phyloP scores from a whole-genome alignment of 345 rosid species.

The Salix udensis region DNA sequence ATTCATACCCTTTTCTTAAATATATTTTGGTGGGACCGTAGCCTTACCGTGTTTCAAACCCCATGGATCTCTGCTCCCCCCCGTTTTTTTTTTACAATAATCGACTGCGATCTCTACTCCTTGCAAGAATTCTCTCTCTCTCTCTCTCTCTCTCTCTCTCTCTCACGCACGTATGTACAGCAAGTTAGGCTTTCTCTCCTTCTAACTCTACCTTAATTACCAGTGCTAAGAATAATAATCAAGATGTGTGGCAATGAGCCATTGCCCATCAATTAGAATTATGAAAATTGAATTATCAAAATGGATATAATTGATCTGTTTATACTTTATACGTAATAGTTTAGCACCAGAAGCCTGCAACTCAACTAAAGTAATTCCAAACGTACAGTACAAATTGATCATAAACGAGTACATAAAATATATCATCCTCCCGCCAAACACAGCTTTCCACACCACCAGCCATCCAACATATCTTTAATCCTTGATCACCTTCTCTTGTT shows the following conservation, averaged over 20 bases:
- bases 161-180: too few relatives aligned
- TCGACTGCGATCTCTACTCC: background rate
- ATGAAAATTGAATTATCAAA: background rate
- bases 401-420: background rate
- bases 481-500: conserved; percentile 58
- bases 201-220: background rate
- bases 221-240: background rate
- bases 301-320: background rate
- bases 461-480: too few relatives aligned
- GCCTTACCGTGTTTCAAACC: background rate
- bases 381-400: background rate
- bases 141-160: too few relatives aligned
- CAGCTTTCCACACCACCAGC: background rate
- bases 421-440: background rate
- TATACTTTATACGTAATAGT: conserved; percentile 5
- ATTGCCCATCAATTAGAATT: background rate
- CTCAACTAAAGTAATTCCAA: background rate
- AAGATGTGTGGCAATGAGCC: background rate
- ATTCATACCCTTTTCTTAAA: background rate
- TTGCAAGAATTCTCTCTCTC: background rate
- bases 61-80: background rate
- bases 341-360: conserved; percentile 1
- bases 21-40: background rate
- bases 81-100: too few relatives aligned
- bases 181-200: background rate